Percentiles rank a stretch among this genome's conserved stretches.
Conservation (phyloP, 139 green algal species). For the Chlorella sp. region DNA sequence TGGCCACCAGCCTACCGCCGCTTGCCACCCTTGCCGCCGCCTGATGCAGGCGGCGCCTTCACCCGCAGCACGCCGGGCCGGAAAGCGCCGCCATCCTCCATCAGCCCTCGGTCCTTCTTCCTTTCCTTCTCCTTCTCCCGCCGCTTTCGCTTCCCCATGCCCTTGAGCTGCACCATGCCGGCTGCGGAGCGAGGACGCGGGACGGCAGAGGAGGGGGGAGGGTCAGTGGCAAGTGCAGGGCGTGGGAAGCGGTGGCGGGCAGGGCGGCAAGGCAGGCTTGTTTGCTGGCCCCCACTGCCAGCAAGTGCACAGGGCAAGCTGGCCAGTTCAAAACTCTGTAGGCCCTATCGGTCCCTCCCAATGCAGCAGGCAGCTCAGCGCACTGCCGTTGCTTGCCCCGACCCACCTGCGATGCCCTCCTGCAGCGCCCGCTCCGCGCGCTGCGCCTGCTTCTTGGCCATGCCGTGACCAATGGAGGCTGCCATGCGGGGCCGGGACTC, state of each 20-base stretch:
- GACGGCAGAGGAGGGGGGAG: background rate
- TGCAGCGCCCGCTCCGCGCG: slow-evolving; percentile 58
- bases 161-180: slow-evolving; percentile 70
- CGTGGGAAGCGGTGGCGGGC: background rate
- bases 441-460: slow-evolving; percentile 59
- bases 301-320: background rate
- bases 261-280: too few species aligned
- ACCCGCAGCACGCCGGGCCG: slow-evolving; percentile 63
- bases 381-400: too few species aligned
- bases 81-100: slow-evolving; percentile 66
- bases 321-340: too few species aligned
- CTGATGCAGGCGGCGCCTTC: background rate
- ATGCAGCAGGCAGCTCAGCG: too few species aligned
- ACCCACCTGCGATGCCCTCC: slow-evolving; percentile 65
- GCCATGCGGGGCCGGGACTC: slow-evolving; percentile 54
- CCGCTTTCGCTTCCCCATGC: slow-evolving; percentile 67
- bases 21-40: background rate
- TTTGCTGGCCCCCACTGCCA: background rate
- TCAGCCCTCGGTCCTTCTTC: slow-evolving; percentile 59
- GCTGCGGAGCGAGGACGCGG: slow-evolving; percentile 2
- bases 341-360: too few species aligned
- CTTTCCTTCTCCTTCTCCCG: slow-evolving; percentile 41
- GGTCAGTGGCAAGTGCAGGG: background rate
- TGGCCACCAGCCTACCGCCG: background rate
- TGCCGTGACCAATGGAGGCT: slow-evolving; percentile 58